Conservation (phyloP, 1,139 yeast species). For the Yarrowia galli region DNA sequence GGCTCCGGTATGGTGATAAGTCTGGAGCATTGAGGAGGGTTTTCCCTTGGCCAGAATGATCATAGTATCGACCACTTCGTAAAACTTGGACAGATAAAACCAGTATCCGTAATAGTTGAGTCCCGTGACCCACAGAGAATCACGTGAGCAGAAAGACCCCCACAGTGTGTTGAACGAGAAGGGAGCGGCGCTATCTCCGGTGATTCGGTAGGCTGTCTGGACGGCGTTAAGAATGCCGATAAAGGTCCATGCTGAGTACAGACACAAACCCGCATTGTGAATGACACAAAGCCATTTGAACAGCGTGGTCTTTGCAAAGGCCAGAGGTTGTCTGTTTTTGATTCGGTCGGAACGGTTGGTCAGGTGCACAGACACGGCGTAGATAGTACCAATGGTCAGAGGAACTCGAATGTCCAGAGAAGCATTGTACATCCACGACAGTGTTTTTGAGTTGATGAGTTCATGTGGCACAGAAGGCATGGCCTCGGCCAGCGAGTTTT, state of each 20-base stretch:
- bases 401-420: constrained; percentile 59
- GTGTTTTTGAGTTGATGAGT: constrained; percentile 20
- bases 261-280: constrained; percentile 69
- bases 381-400: constrained; percentile 63
- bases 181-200: not conserved
- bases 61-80: constrained; percentile 74
- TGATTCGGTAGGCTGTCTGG: constrained; percentile 40
- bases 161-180: constrained; percentile 52
- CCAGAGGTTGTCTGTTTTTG: constrained; percentile 62
- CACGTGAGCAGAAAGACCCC: constrained; percentile 69
- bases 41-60: constrained; percentile 73
- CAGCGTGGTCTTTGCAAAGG: constrained; percentile 56
- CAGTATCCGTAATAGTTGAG: constrained; percentile 68
- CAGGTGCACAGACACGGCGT: constrained; percentile 66
- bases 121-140: constrained; percentile 66
- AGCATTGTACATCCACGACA: constrained; percentile 48
- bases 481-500: constrained; percentile 32
- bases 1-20: constrained; percentile 84
- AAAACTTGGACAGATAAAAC: constrained; percentile 75
- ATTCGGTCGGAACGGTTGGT: constrained; percentile 56
- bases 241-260: constrained; percentile 76
- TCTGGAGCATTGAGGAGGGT: constrained; percentile 71
- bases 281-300: constrained; percentile 66
- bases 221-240: constrained; percentile 64
- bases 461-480: constrained; percentile 18